These are phyloP conservation scores for Lipomyces kockii DNA, from an alignment of 805 yeast species.

Conservation along the genomic window DNA sequence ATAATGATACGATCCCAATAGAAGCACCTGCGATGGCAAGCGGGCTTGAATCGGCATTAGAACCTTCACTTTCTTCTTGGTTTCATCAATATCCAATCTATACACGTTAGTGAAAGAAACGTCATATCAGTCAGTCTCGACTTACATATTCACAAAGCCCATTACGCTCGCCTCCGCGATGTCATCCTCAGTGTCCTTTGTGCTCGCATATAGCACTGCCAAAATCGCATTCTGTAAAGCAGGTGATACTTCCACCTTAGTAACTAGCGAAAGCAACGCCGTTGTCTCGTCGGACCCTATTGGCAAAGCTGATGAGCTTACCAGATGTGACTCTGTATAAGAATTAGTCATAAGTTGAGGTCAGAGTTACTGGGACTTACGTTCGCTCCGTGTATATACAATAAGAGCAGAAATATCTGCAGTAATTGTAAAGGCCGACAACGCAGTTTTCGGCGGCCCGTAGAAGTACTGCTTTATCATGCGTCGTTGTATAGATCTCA, in stretches of 20 bases:
- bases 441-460: slow-evolving; percentile 66
- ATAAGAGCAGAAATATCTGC: slow-evolving; percentile 64
- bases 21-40: slow-evolving; percentile 72
- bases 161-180: slow-evolving; percentile 62
- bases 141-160: slow-evolving; percentile 74
- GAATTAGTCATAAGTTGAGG: slow-evolving; percentile 23
- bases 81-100: slow-evolving; percentile 70
- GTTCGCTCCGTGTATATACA: slow-evolving; percentile 63
- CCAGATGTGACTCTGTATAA: slow-evolving; percentile 35
- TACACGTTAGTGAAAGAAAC: slow-evolving; percentile 29
- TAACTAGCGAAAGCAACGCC: slow-evolving; percentile 41
- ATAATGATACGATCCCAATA: slow-evolving; percentile 80
- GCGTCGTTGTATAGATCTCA: slow-evolving; percentile 73
- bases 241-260: slow-evolving; percentile 47
- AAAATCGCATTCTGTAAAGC: slow-evolving; percentile 74
- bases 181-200: slow-evolving; percentile 54
- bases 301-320: slow-evolving; percentile 45
- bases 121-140: slow-evolving; percentile 18
- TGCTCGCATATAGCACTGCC: slow-evolving; percentile 61
- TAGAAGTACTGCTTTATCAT: slow-evolving; percentile 87
- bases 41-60: slow-evolving; percentile 87
- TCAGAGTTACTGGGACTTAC: slow-evolving; percentile 18
- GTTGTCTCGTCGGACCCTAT: slow-evolving; percentile 45
- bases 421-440: slow-evolving; percentile 87
- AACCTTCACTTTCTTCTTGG: slow-evolving; percentile 66